Base-by-base conservation (phyloP, 352 stramenopile genomes). In the Aphanomyces euteiches region DNA sequence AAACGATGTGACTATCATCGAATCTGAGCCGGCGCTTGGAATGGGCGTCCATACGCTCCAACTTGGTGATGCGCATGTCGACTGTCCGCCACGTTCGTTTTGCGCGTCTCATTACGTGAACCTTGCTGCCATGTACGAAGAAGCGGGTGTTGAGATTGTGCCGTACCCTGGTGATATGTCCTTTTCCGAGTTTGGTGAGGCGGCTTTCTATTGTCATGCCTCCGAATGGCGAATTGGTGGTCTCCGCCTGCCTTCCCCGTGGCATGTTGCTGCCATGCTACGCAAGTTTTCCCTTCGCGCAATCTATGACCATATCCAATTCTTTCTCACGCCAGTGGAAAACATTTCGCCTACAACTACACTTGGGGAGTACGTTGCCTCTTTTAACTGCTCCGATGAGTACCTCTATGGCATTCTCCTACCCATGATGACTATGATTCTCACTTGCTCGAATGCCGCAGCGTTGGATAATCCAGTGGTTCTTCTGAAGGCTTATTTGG, bases 61-160 rank as follows among this genome's bases (percentile, higher is more conserved):
- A 40, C 43, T 83, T 12, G 73, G 79, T 53, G 59, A 78, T 43
- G 19, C 54, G 40, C 72, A 78, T 28, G 12, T 97, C 15, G 91
- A 97, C 74, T 89, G 93, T 28, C 90, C 90, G 4, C 96, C 97
- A 73, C 96, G 96, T 84, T 90, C 96, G n/a, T 97, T 91, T 73
- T 97, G 96, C 69, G 66, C 84, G n/a, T 73, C 74, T 8, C 96
- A 96, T 71, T 97, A 97, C 78, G 90, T 90, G 43, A 95, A 96
- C 63, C 83, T 97, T 73, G 84, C 84, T 5, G 66, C 74, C 6
- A 89, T 95, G 75, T 97, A 97, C 63, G 69, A 85, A 7, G 74
- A 79, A 56, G 74, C 97, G 12, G 79, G 77, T 40, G 80, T 96
- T 6, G 63, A 78, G 56, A 76, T 74, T 41, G 79, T 84, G 68